Evolutionary conservation across 257 asterid species (phyloP).

Genomic region (Gardenia jasminoides): DNA sequence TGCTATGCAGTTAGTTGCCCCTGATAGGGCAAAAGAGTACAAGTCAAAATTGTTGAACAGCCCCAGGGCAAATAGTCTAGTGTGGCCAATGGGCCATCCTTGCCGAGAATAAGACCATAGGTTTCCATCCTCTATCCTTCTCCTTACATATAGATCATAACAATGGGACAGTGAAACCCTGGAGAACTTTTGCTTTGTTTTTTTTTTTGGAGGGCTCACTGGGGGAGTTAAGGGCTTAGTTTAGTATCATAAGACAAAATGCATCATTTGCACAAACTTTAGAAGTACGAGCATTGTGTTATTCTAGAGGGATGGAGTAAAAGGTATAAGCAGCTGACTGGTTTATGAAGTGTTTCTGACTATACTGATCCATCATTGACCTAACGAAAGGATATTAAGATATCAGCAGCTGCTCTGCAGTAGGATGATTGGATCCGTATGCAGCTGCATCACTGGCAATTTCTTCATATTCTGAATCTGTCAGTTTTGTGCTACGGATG

Average conservation of each 20-base stretch:
- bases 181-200: neutral
- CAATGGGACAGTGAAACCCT: neutral
- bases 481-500: neutral
- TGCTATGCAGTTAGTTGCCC: slow-evolving; percentile 55
- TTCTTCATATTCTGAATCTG: neutral
- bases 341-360: neutral
- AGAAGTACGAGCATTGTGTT: neutral
- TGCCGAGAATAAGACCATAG: neutral
- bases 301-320: neutral
- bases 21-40: slow-evolving; percentile 41
- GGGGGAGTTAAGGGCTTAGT: neutral
- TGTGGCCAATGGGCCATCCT: slow-evolving; percentile 9
- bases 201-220: neutral
- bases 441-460: neutral
- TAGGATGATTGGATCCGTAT: neutral
- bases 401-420: neutral
- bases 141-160: neutral
- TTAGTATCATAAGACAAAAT: neutral
- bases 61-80: neutral
- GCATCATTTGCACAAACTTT: neutral
- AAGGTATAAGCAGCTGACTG: neutral
- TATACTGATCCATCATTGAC: too few relatives aligned
- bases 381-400: neutral
- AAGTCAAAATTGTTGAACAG: slow-evolving; percentile 36
- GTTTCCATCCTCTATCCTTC: neutral